Conservation (phyloP, 805 yeast species). For the Vanderwaltozyma polyspora region DNA sequence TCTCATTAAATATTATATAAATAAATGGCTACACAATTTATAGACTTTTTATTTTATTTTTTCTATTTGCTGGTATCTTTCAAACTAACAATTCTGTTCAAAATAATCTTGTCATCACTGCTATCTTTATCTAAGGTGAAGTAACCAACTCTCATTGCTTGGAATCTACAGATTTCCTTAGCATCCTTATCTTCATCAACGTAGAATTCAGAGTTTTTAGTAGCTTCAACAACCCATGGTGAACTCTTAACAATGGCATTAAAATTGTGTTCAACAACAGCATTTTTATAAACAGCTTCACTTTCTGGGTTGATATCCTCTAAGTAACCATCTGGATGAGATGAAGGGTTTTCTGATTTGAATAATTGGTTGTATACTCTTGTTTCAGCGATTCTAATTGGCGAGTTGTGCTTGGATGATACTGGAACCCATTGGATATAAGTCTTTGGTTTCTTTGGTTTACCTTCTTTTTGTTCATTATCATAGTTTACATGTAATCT, state of each 20-base stretch:
- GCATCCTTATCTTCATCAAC: constrained; percentile 54
- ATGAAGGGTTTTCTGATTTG: constrained; percentile 81
- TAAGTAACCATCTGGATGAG: constrained; percentile 80
- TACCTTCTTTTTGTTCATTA: constrained; percentile 36
- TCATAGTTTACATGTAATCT: constrained; percentile 75
- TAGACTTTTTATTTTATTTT: background rate
- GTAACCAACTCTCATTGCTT: constrained; percentile 93
- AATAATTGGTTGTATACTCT: constrained; percentile 82
- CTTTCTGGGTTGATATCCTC: constrained; percentile 74
- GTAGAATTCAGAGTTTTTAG: constrained; percentile 48
- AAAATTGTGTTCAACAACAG: constrained; percentile 73
- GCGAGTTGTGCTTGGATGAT: constrained; percentile 46
- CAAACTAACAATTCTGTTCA: constrained; percentile 87
- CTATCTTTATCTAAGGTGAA: constrained; percentile 83
- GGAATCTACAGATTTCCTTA: constrained; percentile 88
- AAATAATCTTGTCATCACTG: constrained; percentile 45
- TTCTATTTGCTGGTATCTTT: constrained; percentile 53
- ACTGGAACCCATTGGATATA: constrained; percentile 94
- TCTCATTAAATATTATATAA: too few relatives aligned
- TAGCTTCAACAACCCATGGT: constrained; percentile 61
- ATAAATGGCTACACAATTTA: too few relatives aligned
- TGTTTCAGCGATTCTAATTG: constrained; percentile 58
- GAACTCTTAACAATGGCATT: constrained; percentile 52
- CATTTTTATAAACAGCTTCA: constrained; percentile 52
- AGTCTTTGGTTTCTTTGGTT: constrained; percentile 77